These are phyloP conservation scores for Boletus sp. DNA, from an alignment of 768 basidiomycete species.

Conservation along the genomic window DNA sequence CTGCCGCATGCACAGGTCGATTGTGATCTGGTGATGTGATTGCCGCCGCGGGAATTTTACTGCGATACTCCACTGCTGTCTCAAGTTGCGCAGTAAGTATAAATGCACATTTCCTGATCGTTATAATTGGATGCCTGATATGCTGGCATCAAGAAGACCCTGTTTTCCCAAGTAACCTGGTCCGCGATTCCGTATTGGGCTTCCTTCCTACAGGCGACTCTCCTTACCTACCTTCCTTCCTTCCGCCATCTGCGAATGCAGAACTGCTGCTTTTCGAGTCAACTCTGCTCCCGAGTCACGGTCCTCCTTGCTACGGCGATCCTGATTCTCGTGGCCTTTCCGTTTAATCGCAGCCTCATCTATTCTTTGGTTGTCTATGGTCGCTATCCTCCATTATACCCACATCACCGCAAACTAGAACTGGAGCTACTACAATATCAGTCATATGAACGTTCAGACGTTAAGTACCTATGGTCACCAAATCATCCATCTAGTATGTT, in stretches of 20 bases:
- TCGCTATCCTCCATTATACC: slow-evolving; percentile 41
- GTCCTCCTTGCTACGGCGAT: slow-evolving; percentile 5
- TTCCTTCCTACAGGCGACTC: not conserved
- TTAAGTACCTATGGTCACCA: slow-evolving; percentile 46
- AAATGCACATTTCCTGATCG: not conserved
- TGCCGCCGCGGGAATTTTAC: not conserved
- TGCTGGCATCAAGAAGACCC: not conserved
- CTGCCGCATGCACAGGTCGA: not conserved
- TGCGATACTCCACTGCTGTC: not conserved
- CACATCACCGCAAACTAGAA: slow-evolving; percentile 37
- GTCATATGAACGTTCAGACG: slow-evolving; percentile 30
- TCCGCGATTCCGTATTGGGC: not conserved
- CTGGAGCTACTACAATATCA: slow-evolving; percentile 40
- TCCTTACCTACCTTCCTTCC: not conserved
- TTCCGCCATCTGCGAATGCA: not conserved
- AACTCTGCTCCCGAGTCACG: not conserved
- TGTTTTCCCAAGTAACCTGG: not conserved
- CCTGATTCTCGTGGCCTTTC: slow-evolving; percentile 18
- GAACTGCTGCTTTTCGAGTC: not conserved
- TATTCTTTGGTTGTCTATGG: slow-evolving; percentile 13
- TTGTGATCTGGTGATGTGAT: not conserved
- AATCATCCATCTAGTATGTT: slow-evolving; percentile 37
- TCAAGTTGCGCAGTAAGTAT: too few relatives aligned
- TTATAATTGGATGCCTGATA: not conserved
- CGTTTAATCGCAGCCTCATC: slow-evolving; percentile 23